Evolutionary conservation across 1,139 yeast species (phyloP).

Genomic region (Saccharomyces hybrid): DNA sequence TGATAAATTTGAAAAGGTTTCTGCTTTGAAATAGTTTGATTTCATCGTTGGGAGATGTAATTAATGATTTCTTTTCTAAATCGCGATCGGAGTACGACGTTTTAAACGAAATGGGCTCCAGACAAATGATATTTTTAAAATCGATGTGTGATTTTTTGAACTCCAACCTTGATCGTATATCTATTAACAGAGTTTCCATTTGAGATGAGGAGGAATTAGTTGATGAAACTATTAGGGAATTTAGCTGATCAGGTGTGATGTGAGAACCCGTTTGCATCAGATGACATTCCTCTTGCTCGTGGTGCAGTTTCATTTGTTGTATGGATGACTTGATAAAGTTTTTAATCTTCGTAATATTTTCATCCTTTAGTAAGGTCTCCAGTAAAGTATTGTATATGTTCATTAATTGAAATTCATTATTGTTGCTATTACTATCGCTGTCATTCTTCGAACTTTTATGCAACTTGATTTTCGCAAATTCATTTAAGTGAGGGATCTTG

Average conservation of each 20-base stretch:
- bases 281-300: neutral
- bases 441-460: neutral
- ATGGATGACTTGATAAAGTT: neutral
- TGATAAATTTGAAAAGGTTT: conserved; percentile 50
- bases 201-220: neutral
- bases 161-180: conserved; percentile 53
- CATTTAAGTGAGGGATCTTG: conserved; percentile 22
- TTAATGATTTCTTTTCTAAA: conserved; percentile 49
- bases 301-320: neutral
- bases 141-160: conserved; percentile 56
- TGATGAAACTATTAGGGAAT: neutral
- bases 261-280: conserved; percentile 13
- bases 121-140: conserved; percentile 48
- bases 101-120: conserved; percentile 58
- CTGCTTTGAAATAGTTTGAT: conserved; percentile 45
- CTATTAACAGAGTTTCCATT: conserved; percentile 45
- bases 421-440: conserved; percentile 14
- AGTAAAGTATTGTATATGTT: conserved; percentile 29
- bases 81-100: conserved; percentile 48
- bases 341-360: conserved; percentile 23
- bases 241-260: conserved; percentile 15
- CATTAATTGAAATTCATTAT: conserved; percentile 16
- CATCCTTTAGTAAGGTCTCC: conserved; percentile 24
- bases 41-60: conserved; percentile 49
- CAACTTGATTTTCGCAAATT: conserved; percentile 15